Conservation (phyloP, 352 stramenopile genomes). For the Pythium myriotylum region DNA sequence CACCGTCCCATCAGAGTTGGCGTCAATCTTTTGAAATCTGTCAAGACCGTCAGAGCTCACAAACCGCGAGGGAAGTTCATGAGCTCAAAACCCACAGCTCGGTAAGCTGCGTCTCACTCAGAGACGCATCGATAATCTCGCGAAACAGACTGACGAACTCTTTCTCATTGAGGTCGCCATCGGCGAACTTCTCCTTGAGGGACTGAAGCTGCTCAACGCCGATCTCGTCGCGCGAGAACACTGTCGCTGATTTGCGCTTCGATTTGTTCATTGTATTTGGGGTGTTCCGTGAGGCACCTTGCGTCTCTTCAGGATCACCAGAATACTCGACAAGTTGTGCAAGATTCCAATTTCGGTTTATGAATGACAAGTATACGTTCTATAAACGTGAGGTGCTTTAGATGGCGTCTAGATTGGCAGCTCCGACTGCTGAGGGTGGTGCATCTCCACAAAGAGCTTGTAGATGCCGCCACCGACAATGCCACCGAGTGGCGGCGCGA, state of each 20-base stretch:
- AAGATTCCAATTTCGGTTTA: too few species aligned
- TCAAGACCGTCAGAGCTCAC: not conserved
- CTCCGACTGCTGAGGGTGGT: slow-evolving; percentile 33
- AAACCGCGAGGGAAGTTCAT: not conserved
- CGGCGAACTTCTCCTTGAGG: slow-evolving; percentile 84
- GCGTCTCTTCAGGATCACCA: not conserved
- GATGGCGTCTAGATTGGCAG: too few species aligned
- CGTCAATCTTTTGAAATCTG: slow-evolving; percentile 90
- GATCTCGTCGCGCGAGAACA: slow-evolving; percentile 82
- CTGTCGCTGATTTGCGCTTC: slow-evolving; percentile 45
- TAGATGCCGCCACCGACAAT: slow-evolving; percentile 48
- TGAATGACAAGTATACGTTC: too few species aligned
- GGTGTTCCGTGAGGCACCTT: not conserved
- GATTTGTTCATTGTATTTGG: slow-evolving; percentile 19
- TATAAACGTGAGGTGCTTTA: too few species aligned
- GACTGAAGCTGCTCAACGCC: slow-evolving; percentile 81
- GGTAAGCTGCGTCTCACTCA: slow-evolving; percentile 78
- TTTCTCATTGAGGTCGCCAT: slow-evolving; percentile 82
- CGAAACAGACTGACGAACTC: slow-evolving; percentile 85
- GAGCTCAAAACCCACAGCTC: slow-evolving; percentile 57
- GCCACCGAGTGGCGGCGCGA: slow-evolving; percentile 46
- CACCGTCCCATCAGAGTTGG: slow-evolving; percentile 84
- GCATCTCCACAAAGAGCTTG: slow-evolving; percentile 51
- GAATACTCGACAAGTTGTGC: too few species aligned
- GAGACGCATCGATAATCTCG: slow-evolving; percentile 77